Conservation (phyloP, 176 grass and related monocot genomes). For the Aegilops sharonensis region DNA sequence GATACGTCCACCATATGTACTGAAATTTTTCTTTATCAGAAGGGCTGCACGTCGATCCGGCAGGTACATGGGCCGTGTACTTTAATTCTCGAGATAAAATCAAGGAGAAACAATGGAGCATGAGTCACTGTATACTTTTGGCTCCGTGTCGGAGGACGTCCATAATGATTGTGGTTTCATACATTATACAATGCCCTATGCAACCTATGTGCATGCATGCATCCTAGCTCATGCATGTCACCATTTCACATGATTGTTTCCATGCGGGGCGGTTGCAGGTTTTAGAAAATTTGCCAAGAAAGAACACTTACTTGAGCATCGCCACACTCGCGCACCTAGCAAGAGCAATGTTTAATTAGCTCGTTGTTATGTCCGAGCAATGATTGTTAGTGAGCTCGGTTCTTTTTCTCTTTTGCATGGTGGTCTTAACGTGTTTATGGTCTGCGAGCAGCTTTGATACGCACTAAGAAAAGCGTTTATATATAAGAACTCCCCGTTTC, state of each 20-base stretch:
- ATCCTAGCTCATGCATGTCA: neutral
- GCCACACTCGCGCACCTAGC: slow-evolving; percentile 7
- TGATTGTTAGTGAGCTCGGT: neutral
- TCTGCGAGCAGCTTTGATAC: slow-evolving; percentile 1
- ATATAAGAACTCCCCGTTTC: slow-evolving; percentile 31
- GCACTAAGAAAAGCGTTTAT: slow-evolving; percentile 14
- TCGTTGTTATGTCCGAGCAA: slow-evolving; percentile 2
- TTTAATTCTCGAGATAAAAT: slow-evolving; percentile 20
- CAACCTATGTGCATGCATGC: slow-evolving; percentile 5
- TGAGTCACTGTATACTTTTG: slow-evolving; percentile 47
- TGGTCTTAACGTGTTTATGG: slow-evolving; percentile 15
- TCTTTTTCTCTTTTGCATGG: slow-evolving; percentile 12
- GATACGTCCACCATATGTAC: neutral
- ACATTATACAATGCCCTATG: neutral
- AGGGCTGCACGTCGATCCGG: neutral
- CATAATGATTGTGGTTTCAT: slow-evolving; percentile 22
- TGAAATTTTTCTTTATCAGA: neutral
- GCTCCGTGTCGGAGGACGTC: slow-evolving; percentile 40
- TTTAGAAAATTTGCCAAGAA: neutral
- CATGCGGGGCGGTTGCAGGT: neutral
- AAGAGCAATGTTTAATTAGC: neutral
- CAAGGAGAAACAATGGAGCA: slow-evolving; percentile 22
- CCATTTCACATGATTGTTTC: neutral
- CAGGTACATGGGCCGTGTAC: slow-evolving; percentile 28
- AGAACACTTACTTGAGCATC: neutral